Percentiles rank a stretch among this genome's conserved stretches.
These are phyloP conservation scores for Mayamaea pseudoterrestris DNA, from an alignment of 108 stramenopile genomes.

Conservation along the genomic window DNA sequence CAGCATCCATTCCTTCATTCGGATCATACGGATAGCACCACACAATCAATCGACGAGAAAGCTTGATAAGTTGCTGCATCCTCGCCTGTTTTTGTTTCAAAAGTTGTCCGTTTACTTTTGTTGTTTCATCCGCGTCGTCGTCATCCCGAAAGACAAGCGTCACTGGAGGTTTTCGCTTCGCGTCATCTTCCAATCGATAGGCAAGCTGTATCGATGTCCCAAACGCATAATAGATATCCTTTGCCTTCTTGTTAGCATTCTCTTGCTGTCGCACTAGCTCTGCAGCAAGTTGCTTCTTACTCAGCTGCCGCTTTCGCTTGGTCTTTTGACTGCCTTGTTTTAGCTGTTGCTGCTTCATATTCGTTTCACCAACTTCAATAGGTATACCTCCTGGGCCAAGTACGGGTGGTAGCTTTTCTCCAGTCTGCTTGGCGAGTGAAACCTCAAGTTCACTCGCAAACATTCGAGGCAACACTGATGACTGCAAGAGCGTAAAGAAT, in stretches of 20 bases:
- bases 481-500: slow-evolving; percentile 16
- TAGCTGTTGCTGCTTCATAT: neutral
- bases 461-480: slow-evolving; percentile 20
- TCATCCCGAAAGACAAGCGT: slow-evolving; percentile 16
- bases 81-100: too few species aligned
- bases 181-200: slow-evolving; percentile 9
- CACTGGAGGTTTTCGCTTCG: too few species aligned
- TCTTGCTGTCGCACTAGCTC: neutral
- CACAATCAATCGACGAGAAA: slow-evolving; percentile 15
- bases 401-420: neutral
- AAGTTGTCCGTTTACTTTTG: too few species aligned
- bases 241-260: slow-evolving; percentile 9
- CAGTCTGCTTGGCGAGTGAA: too few species aligned
- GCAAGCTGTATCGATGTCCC: slow-evolving; percentile 20
- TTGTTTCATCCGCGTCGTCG: too few species aligned
- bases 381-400: neutral
- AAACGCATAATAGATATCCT: slow-evolving; percentile 26
- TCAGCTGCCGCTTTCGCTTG: slow-evolving; percentile 1
- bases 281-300: neutral
- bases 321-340: neutral
- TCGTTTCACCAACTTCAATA: too few species aligned
- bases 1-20: too few species aligned
- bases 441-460: slow-evolving; percentile 20
- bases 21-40: slow-evolving; percentile 13
- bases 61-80: slow-evolving; percentile 4